Evolutionary conservation across 345 rosid species (phyloP).

Genomic region (Anastatica hierochuntica): DNA sequence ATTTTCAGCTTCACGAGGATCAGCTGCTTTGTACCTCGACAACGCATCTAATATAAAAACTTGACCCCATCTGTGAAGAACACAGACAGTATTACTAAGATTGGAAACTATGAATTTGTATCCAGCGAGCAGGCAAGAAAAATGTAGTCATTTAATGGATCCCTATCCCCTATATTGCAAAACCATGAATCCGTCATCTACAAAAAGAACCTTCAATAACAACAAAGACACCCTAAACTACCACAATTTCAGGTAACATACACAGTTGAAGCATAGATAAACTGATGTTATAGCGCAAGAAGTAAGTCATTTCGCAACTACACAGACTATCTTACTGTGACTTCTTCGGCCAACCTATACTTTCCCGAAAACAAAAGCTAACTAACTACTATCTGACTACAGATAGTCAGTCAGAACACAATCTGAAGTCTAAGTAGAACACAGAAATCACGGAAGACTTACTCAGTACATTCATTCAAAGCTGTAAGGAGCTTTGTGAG

Average conservation of each 20-base stretch:
- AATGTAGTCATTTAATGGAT: neutral
- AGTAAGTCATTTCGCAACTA: neutral
- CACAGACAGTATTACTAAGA: neutral
- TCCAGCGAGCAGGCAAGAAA: neutral
- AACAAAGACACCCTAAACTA: neutral
- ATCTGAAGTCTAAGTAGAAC: slow-evolving; percentile 1
- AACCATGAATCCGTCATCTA: neutral
- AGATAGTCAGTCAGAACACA: neutral
- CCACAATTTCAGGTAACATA: neutral
- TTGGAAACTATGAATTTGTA: neutral
- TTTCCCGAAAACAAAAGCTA: neutral
- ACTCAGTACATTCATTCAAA: slow-evolving; percentile 97
- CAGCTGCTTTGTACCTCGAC: slow-evolving; percentile 80
- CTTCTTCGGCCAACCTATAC: neutral
- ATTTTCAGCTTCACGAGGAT: slow-evolving; percentile 96
- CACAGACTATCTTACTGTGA: neutral
- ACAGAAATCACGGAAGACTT: slow-evolving; percentile 24
- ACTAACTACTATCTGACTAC: neutral
- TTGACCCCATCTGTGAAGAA: slow-evolving; percentile 82
- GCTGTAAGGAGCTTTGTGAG: slow-evolving; percentile 95
- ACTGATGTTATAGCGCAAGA: neutral
- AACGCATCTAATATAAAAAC: slow-evolving; percentile 96
- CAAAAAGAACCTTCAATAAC: neutral
- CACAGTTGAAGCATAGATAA: neutral
- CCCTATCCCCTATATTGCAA: neutral